A percentile compares a stretch with the other conserved stretches of the same genome.
phyloP scores from a whole-genome alignment of 192 early-diverging fungal species.

The Podila minutissima region DNA sequence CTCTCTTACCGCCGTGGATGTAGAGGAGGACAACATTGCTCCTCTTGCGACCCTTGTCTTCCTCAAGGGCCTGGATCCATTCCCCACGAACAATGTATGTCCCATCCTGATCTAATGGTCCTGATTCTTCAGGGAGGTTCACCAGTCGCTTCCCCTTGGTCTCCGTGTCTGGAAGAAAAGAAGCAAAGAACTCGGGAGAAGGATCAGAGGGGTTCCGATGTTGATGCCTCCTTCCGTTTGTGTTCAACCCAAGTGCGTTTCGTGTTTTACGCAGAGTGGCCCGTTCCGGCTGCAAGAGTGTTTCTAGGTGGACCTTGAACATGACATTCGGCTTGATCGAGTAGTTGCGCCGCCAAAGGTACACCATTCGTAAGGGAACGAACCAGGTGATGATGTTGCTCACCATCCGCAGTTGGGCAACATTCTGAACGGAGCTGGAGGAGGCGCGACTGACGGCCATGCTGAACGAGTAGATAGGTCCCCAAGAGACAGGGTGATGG shows the following conservation, averaged over 20 bases:
- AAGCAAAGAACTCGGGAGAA: slow-evolving; percentile 16
- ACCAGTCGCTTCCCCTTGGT: not conserved
- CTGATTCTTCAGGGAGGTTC: slow-evolving; percentile 48
- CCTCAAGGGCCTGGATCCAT: slow-evolving; percentile 52
- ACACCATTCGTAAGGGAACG: slow-evolving; percentile 22
- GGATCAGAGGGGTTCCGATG: slow-evolving; percentile 26
- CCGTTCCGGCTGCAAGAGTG: slow-evolving; percentile 24
- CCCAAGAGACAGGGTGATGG: slow-evolving; percentile 36
- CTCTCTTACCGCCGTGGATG: slow-evolving; percentile 71
- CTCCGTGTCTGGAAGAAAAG: slow-evolving; percentile 19
- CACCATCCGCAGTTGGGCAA: slow-evolving; percentile 31
- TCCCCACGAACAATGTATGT: slow-evolving; percentile 52
- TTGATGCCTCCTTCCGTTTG: not conserved
- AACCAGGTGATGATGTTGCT: slow-evolving; percentile 41
- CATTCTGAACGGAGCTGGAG: slow-evolving; percentile 21
- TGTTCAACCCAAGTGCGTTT: not conserved
- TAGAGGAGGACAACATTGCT: slow-evolving; percentile 72
- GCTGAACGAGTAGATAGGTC: slow-evolving; percentile 25
- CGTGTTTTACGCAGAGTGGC: slow-evolving; percentile 15
- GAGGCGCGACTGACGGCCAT: slow-evolving; percentile 40
- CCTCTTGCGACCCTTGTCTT: slow-evolving; percentile 7
- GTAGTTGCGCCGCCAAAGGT: slow-evolving; percentile 16
- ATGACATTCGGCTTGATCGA: slow-evolving; percentile 7
- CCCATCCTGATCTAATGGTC: slow-evolving; percentile 11
- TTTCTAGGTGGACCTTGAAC: slow-evolving; percentile 38